Evolutionary conservation across 2,329 filamentous ascomycete genomes (phyloP), one percentile per base, ranked within the genome.

Genomic region (Akanthomyces lecanii): DNA sequence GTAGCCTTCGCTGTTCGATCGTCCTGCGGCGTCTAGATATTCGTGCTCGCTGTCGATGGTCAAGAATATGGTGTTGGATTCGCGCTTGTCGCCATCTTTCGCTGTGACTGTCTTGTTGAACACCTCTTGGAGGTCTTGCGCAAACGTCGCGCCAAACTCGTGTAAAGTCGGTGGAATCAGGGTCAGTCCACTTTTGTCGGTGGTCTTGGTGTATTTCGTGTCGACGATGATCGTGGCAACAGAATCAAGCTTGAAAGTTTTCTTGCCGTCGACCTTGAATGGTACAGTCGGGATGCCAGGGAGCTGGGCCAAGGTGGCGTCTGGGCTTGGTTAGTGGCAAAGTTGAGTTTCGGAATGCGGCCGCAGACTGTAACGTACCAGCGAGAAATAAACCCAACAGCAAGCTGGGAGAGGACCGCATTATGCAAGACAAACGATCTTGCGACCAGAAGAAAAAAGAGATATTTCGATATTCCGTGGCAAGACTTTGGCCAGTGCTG

Each of bases 1-100:
- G 69, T 85, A 83, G 5, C 76, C 80, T 67, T 85, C 82, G 0
- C 79, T 76, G 0, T 80, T 82, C 55, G 69, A 69, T 16, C 77
- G 71, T 1, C 80, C 80, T 10, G 77, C 79, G 5, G 73, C 80
- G 67, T 82, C 77, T 0, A 73, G 69, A 66, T 77, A 82, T 7
- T 71, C 69, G 1, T 65, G 73, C 2, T 72, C 51, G 54, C 80
- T 74, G 4, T 74, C 76, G 2, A 84, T 62, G 0, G 80, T 83
- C 23, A 84, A 64, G 62, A 81, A 82, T 12, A 84, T 75, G 0
- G 66, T 64, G 1, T 70, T 72, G 6, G 67, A 61, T 10, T 67
- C 64, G 51, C 40, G 47, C 50, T 40, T 25, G 42, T 51, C 51
- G 48, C 62, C 62, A 3, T 61, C 40, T n/a, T 23, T 48, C 4